Evolutionary conservation across 305 asterid genomes (phyloP), one percentile per base, ranked within the genome.

Genomic region (Euphrasia arctica): DNA sequence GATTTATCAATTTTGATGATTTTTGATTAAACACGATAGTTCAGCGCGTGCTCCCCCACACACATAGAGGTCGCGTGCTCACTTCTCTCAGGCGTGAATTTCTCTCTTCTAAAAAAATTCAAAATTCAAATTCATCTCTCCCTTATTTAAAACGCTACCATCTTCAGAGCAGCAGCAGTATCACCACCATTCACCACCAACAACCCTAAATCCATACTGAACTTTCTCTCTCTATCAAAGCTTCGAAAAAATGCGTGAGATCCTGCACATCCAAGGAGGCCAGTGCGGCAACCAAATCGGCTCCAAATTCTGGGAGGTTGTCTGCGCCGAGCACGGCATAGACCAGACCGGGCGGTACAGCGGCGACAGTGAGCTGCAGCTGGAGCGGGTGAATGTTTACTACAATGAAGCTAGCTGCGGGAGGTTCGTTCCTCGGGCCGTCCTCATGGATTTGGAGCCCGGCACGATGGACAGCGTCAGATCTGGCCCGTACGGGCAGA

Each of bases 201-300:
- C 31, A 63, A 52, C 64, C 74, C 76, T 67, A 51, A 51, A 51
- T 18, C 28, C 63, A n/a, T 49, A 47, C 41, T 63, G 57, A 12
- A 25, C 60, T 54, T 34, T 4, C 57, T 50, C 29, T 68, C 65
- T 51, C 74, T 58, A 11, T 54, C 51, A 11, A 18, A 12, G 22
- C n/a, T 13, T 54, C 55, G 29, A 77, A 56, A 25, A 32, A 62
- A 82, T 85, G 89, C 84, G 91, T 74, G 91, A 85, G 79, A 85
- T 85, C 65, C 63, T 85, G 62, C 91, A 85, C 73, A 85, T 82
- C 58, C 91, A 82, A 60, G 91, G 85, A 12, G 91, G 91, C 36
- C 91, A 85, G 62, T 85, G 91, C 73, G 91, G 91, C 59, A 85
- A 85, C 85, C 91, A 85, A 65, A 85, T 84, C 62, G 91, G 87